Conservation (phyloP, 202 grass and related monocot species). For the Hordeum pubiflorum region DNA sequence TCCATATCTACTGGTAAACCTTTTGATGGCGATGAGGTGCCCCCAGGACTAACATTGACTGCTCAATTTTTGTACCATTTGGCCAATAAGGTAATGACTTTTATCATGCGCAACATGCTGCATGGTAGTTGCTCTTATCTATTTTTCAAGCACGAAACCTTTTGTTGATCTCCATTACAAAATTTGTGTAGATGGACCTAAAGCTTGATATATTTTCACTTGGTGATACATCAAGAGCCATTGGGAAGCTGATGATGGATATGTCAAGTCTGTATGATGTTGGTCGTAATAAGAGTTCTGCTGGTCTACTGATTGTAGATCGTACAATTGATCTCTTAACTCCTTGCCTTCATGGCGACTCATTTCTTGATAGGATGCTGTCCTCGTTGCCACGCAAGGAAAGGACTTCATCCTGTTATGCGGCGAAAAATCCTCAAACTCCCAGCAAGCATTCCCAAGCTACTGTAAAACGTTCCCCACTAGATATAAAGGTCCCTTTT, state of each 20-base stretch:
- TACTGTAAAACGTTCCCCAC: slow-evolving; percentile 46
- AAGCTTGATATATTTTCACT: slow-evolving; percentile 97
- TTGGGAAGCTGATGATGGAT: slow-evolving; percentile 95
- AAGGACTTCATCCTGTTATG: slow-evolving; percentile 34
- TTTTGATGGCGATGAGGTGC: slow-evolving; percentile 71
- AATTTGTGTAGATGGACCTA: slow-evolving; percentile 71
- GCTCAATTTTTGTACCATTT: slow-evolving; percentile 91
- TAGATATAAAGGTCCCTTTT: slow-evolving; percentile 77
- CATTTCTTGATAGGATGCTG: slow-evolving; percentile 82
- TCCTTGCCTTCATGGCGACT: slow-evolving; percentile 74
- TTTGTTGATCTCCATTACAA: slow-evolving; percentile 27
- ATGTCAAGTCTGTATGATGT: slow-evolving; percentile 99
- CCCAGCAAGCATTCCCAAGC: slow-evolving; percentile 28
- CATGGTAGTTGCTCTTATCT: slow-evolving; percentile 11
- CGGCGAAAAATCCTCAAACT: slow-evolving; percentile 37
- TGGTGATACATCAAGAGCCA: slow-evolving; percentile 74
- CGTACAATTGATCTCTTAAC: slow-evolving; percentile 92
- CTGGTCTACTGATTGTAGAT: slow-evolving; percentile 83
- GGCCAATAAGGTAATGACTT: slow-evolving; percentile 68
- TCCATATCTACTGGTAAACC: slow-evolving; percentile 58
- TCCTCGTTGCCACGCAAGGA: slow-evolving; percentile 59
- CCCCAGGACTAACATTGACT: slow-evolving; percentile 74
- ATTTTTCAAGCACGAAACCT: neutral
- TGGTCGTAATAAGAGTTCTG: slow-evolving; percentile 80
- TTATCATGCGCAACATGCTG: neutral